These are phyloP conservation scores for Trichoderma gamsii DNA, from an alignment of 495 filamentous ascomycete genomes.

Conservation along the genomic window DNA sequence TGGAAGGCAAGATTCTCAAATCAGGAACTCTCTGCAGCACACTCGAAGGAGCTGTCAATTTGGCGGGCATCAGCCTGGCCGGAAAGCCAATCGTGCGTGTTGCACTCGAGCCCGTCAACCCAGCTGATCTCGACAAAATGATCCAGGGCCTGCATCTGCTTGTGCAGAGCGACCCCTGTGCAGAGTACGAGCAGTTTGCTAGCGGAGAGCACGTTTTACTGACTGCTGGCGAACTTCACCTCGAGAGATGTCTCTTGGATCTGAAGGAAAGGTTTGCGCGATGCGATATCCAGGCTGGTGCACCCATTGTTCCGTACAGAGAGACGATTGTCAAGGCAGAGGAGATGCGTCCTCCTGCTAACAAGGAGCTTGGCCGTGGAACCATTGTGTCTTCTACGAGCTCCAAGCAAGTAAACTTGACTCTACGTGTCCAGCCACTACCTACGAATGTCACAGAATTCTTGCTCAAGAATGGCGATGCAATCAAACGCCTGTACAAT, in stretches of 20 bases:
- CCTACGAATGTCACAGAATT: slow-evolving; percentile 78
- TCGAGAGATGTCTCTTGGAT: slow-evolving; percentile 92
- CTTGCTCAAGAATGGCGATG: slow-evolving; percentile 66
- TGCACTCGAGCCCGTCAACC: slow-evolving; percentile 82
- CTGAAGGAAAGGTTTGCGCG: slow-evolving; percentile 86
- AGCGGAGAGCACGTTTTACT: slow-evolving; percentile 93
- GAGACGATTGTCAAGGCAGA: slow-evolving; percentile 81
- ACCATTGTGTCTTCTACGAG: slow-evolving; percentile 66
- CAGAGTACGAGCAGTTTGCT: slow-evolving; percentile 86
- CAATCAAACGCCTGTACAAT: slow-evolving; percentile 74
- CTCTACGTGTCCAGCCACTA: slow-evolving; percentile 72
- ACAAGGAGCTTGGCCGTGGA: slow-evolving; percentile 83
- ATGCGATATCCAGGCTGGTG: slow-evolving; percentile 91
- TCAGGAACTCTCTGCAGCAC: slow-evolving; percentile 90
- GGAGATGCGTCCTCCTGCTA: slow-evolving; percentile 85
- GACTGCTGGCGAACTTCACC: slow-evolving; percentile 89
- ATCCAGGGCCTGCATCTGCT: slow-evolving; percentile 80
- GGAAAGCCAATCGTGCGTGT: slow-evolving; percentile 90
- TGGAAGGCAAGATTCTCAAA: slow-evolving; percentile 88
- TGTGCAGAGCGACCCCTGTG: slow-evolving; percentile 92
- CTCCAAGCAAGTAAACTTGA: slow-evolving; percentile 77
- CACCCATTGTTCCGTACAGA: slow-evolving; percentile 91
- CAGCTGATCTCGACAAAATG: slow-evolving; percentile 87
- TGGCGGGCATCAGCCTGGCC: slow-evolving; percentile 75
- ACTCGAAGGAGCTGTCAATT: slow-evolving; percentile 80